A percentile compares a stretch with the other conserved stretches of the same genome.
phyloP scores from a whole-genome alignment of 1,139 yeast species.

The Candida dubliniensis region DNA sequence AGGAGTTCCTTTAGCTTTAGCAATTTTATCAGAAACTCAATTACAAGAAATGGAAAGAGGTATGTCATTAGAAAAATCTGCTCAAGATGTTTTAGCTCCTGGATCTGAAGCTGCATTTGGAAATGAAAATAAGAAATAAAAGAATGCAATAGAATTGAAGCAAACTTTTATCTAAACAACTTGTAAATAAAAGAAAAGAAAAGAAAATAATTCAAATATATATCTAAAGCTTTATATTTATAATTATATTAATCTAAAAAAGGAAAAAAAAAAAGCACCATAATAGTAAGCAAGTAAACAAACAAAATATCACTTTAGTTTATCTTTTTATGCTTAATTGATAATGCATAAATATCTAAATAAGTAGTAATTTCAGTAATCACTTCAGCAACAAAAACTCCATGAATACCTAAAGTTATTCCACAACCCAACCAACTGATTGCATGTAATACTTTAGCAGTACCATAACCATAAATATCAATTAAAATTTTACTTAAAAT shows the following conservation, averaged over 20 bases:
- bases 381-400: constrained; percentile 77
- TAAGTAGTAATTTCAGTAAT: constrained; percentile 79
- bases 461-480: constrained; percentile 38
- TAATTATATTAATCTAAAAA: constrained; percentile 5
- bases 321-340: constrained; percentile 76
- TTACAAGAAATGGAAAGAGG: constrained; percentile 93
- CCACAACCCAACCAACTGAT: constrained; percentile 77
- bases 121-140: constrained; percentile 31
- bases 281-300: neutral
- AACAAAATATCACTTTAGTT: constrained; percentile 2
- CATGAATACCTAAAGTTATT: constrained; percentile 70
- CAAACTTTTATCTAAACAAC: neutral
- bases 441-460: constrained; percentile 41
- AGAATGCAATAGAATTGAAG: constrained; percentile 1
- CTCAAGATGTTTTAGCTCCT: constrained; percentile 80
- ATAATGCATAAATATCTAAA: constrained; percentile 81
- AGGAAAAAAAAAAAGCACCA: neutral
- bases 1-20: constrained; percentile 90
- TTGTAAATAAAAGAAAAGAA: constrained; percentile 6
- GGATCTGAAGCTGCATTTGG: constrained; percentile 62
- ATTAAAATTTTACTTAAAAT: constrained; percentile 41
- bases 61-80: constrained; percentile 81
- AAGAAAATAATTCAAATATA: neutral
- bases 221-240: constrained; percentile 3
- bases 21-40: constrained; percentile 90